Evolutionary conservation across 768 basidiomycete species (phyloP), one percentile per base, ranked within the genome.

Genomic region (Psilocybe sp.): DNA sequence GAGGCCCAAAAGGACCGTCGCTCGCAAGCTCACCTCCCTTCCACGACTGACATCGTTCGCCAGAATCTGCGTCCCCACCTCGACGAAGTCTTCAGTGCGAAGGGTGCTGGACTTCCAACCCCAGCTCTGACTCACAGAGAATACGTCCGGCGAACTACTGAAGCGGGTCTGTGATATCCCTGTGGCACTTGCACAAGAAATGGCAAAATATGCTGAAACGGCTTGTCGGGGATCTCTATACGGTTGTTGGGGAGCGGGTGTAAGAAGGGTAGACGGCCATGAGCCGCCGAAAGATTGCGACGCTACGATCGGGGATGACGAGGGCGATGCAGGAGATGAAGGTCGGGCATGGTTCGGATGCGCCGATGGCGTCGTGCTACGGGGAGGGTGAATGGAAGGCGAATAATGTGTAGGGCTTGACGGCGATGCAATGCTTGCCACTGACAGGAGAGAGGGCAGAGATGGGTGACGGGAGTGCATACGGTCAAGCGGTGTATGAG

Each of bases 81-180:
- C 69, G 52, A 72, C 60, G 58, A 77, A 74, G 49, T 78, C 81
- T 46, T 82, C 79, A 15, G 73, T 75, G 63, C 68, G 63, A 51
- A 78, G 56, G 11, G 76, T 72, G 51, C 76, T 77, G 12, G 75
- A 74, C 70, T 92, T 93, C 93, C 93, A 95, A 0, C 93, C 94
- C 94, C 92, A 96, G 54, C 88, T 91, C 73, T 94, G 91, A 52
- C 84, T 83, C 40, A 92, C 76, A 23, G 84, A 76, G 63, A 97
- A 96, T 39, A 80, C 76, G 61, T 97, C 94, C 1, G 94, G 94
- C 3, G 85, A 80, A 55, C 90, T 93, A 42, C 85, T 80, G 64
- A 96, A 96, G 35, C 84, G 76, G 46, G 90, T 93, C 61, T 92
- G 75, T 28, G 85, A 85, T 6, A 89, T 82, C 2, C 94, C 92